Evolutionary conservation across 31 red algal species (phyloP).

Genomic region (Porphyra umbilicalis): DNA sequence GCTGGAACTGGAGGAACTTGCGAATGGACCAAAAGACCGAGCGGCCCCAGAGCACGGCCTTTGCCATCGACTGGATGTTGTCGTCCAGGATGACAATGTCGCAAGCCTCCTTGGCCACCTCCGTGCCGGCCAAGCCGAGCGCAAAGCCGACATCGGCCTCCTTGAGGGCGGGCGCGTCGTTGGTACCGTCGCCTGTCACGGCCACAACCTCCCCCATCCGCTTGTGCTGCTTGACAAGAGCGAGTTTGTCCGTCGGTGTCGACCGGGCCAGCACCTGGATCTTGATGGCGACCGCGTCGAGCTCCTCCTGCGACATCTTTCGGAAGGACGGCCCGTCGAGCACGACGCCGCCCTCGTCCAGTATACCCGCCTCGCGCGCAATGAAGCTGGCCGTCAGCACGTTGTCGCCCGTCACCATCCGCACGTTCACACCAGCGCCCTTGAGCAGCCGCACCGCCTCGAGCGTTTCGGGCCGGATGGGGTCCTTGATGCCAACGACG

Average conservation of each 20-base stretch:
- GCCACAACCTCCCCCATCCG: conserved; percentile 72
- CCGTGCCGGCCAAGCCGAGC: conserved; percentile 80
- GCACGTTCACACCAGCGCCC: conserved; percentile 86
- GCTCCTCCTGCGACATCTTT: conserved; percentile 26
- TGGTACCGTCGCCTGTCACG: conserved; percentile 95
- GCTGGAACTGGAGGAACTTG: conserved; percentile 96
- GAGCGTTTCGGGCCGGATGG: conserved; percentile 75
- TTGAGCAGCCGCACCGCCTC: conserved; percentile 60
- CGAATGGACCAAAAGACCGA: conserved; percentile 81
- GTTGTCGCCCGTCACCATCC: conserved; percentile 99
- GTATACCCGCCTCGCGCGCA: conserved; percentile 69
- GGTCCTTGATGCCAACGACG: conserved; percentile 94
- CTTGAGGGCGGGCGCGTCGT: conserved; percentile 89
- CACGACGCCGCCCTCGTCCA: conserved; percentile 62
- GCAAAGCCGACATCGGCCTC: conserved; percentile 94
- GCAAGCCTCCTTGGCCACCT: conserved; percentile 93
- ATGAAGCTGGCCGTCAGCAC: conserved; percentile 70
- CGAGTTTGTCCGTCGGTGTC: conserved; percentile 84
- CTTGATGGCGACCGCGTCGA: conserved; percentile 42
- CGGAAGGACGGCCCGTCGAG: conserved; percentile 76
- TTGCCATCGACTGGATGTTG: conserved; percentile 80
- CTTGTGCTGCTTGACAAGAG: conserved; percentile 51
- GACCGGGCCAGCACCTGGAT: conserved; percentile 86
- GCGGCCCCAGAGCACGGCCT: conserved; percentile 89
- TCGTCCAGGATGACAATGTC: conserved; percentile 96